Base-by-base conservation (phyloP, 2,329 filamentous ascomycete species). In the Zymoseptoria brevis region DNA sequence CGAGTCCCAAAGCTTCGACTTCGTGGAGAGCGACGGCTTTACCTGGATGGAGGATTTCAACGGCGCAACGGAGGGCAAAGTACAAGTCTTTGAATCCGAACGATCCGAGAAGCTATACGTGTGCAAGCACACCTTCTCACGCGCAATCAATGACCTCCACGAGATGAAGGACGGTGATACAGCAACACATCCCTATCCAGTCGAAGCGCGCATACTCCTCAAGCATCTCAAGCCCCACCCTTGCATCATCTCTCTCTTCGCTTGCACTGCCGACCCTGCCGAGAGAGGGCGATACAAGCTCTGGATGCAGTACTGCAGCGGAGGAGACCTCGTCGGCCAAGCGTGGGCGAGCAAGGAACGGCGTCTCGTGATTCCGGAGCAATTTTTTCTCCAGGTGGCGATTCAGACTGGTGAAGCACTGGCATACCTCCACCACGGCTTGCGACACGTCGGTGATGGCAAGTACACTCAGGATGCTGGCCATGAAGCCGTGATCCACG, bases 391-490 rank as follows among this genome's bases (percentile, higher is more conserved):
- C 6, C 63, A 67, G 19, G 26, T 61, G 29, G 55, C 62, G 35
- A 54, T 64, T 19, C 48, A 59, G 13, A 19, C 66, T 16, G 35
- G 53, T 16, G 49, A 63, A 4, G 63, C 56, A 1, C 54, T 69
- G 3, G 60, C 66, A 4, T 67, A 60, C 45, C 9, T 64, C 8
- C 67, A 68, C 56, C 26, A 64, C 21, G 64, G 66, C 11, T 59
- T 63, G n/a, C 63, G 61, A 4, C 53, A 58, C 19, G 16, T 13
- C 2, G 57, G 26, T 11, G 48, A 45, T 11, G 57, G 59, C n/a
- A 53, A 50, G 19, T 63, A 60, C 41, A 61, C 57, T 5, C 52
- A 59, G 50, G 62, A 59, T 21, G 51, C 48, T 8, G 29, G 53
- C 6, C 60, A 64, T 19, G 22, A 29, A 1, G 9, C 58, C 1